Conservation (phyloP, 2,329 filamentous ascomycete genomes). For the Rutstroemia sp. region DNA sequence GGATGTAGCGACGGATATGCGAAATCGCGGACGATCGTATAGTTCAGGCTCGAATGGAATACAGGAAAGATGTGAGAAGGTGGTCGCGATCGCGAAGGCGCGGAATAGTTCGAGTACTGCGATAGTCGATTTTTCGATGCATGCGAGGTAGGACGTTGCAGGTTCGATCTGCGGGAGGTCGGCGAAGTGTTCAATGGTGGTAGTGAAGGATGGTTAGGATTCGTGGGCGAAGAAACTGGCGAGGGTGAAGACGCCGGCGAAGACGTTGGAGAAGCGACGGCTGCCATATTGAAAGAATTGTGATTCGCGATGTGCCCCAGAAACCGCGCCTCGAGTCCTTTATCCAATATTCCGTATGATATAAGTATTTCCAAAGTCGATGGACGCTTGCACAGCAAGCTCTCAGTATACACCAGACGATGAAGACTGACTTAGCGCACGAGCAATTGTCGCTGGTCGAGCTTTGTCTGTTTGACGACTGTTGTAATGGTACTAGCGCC, state of each 20-base stretch:
- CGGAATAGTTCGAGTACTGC: constrained; percentile 70
- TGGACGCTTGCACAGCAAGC: constrained; percentile 27
- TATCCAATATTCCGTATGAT: neutral
- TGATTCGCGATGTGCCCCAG: constrained; percentile 6
- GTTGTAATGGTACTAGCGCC: neutral
- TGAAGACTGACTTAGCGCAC: neutral
- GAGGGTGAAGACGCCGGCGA: constrained; percentile 46
- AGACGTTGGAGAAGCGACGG: constrained; percentile 49
- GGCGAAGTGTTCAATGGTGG: constrained; percentile 52
- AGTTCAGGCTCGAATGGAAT: constrained; percentile 78
- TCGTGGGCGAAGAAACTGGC: constrained; percentile 38
- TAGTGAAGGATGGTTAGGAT: constrained; percentile 46
- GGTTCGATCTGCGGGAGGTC: constrained; percentile 45
- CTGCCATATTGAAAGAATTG: constrained; percentile 26
- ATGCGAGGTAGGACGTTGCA: constrained; percentile 64
- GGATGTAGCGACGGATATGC: constrained; percentile 79
- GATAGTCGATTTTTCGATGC: constrained; percentile 76
- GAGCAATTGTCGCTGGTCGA: neutral
- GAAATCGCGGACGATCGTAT: constrained; percentile 92
- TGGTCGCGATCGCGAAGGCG: constrained; percentile 64
- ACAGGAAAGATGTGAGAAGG: constrained; percentile 74
- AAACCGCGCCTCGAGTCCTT: neutral
- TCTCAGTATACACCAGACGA: constrained; percentile 12
- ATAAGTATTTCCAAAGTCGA: constrained; percentile 8
- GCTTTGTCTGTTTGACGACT: neutral